phyloP scores from a whole-genome alignment of 345 rosid species.

The Eucalyptus cladocalyx region DNA sequence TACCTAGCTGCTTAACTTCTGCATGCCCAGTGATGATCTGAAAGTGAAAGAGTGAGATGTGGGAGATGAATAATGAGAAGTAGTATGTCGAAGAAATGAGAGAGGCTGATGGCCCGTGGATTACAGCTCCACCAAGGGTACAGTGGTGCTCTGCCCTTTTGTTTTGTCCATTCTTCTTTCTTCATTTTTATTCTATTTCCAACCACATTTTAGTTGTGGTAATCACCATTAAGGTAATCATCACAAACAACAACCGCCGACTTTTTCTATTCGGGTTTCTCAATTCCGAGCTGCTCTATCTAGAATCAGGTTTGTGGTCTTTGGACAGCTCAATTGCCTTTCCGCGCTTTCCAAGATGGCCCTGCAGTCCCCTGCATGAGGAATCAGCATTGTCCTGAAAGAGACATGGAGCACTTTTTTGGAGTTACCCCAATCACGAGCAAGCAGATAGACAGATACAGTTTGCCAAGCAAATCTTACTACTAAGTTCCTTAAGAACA shows the following conservation, averaged over 20 bases:
- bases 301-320: constrained; percentile 12
- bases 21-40: neutral
- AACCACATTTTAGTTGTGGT: neutral
- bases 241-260: constrained; percentile 7
- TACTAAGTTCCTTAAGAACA: neutral
- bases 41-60: neutral
- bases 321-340: constrained; percentile 10
- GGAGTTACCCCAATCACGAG: too few relatives aligned
- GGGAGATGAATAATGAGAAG: neutral
- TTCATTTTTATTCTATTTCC: neutral
- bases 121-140: neutral
- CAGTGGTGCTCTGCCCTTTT: neutral
- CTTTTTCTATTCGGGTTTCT: constrained; percentile 1
- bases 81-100: neutral
- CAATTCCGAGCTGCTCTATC: constrained; percentile 1
- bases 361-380: constrained; percentile 17
- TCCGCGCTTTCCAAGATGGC: constrained; percentile 6
- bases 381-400: constrained; percentile 5
- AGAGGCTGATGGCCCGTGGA: neutral
- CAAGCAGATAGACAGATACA: neutral
- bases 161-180: neutral
- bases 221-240: constrained; percentile 13
- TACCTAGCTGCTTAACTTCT: neutral
- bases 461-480: neutral
- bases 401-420: neutral